Evolutionary conservation across 148 eudicot species (phyloP).

Genomic region (Agrostemma githago): DNA sequence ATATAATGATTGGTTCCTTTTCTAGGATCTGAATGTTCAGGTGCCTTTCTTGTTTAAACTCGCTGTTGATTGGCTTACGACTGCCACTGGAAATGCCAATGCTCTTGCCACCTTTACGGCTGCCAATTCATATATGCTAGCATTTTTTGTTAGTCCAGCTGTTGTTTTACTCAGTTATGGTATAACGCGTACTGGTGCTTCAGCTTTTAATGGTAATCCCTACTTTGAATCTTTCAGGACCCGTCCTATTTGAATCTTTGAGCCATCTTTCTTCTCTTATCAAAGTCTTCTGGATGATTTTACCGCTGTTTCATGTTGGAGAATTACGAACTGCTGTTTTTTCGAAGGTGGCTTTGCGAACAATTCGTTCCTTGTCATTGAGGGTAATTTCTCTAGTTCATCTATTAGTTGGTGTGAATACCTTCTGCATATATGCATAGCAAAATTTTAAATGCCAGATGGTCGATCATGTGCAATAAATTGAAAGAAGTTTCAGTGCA

Average conservation of each 20-base stretch:
- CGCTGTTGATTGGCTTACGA: conserved; percentile 87
- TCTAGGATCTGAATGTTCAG: conserved; percentile 86
- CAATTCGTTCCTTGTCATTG: conserved; percentile 80
- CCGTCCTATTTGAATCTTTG: conserved; percentile 2
- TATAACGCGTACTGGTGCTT: conserved; percentile 72
- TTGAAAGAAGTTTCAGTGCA: not conserved
- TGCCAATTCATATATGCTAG: conserved; percentile 63
- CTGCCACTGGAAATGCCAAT: conserved; percentile 72
- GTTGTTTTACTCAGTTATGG: conserved; percentile 91
- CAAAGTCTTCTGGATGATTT: not conserved
- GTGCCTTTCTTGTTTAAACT: conserved; percentile 93
- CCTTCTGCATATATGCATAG: not conserved
- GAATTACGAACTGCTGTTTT: conserved; percentile 96
- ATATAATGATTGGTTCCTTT: conserved; percentile 14
- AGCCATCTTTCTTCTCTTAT: not conserved
- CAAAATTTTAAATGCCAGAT: not conserved
- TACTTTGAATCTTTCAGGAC: conserved; percentile 11
- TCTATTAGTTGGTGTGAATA: conserved; percentile 4
- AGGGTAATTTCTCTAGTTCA: conserved; percentile 43
- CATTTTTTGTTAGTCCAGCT: conserved; percentile 82
- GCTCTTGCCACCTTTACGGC: conserved; percentile 75
- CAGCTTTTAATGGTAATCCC: conserved; percentile 86
- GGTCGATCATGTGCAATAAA: not conserved
- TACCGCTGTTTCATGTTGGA: conserved; percentile 24
- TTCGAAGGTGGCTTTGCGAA: conserved; percentile 86